Evolutionary conservation across 2,329 filamentous ascomycete genomes (phyloP), one percentile per base, ranked within the genome.

Genomic region (Venturia carpophila): DNA sequence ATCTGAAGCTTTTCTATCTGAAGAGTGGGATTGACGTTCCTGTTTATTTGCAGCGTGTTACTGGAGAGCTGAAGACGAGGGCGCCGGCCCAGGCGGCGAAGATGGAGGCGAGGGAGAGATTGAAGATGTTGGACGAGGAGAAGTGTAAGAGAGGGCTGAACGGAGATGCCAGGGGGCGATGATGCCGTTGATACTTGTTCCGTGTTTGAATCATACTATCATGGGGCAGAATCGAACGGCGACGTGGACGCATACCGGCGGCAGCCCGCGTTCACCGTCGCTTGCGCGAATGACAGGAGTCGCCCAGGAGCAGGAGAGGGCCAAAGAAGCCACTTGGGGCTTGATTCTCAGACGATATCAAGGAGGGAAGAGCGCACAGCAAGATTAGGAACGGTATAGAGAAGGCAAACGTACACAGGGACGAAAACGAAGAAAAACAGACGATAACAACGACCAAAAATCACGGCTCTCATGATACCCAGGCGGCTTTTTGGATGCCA

Each of bases 1-100:
- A 96, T 69, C 77, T 96, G 61, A 96, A 96, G 75, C 78, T 96
- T 0, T 96, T 94, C 78, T 96, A 96, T 75, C 78, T 96, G 64
- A 96, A 96, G 78, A 93, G 89, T 21, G 91, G 91, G 63, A 92
- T 91, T 5, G 92, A 96, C 71, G 92, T 96, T 74, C 92, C 92
- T 0, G 91, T 90, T 70, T 94, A 94, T 70, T 78, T 96, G 27
- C 87, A 92, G 71, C 90, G 89, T 39, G 92, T 96, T 13, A 96
- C 92, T 0, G 92, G 92, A 3, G 92, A 96, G 75, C 79, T 96
- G 45, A 93, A 94, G 76, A 96, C 92, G 0, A 81, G 91, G 19
- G 90, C 91, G 0, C 91, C 90, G 0, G 88, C 85, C 1, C 86
- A 89, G 72, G 67, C 67, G 17, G 66, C 66, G 39, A 64, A 64